Conservation (phyloP, 495 filamentous ascomycete species). For the Antarctomyces pellizariae region DNA sequence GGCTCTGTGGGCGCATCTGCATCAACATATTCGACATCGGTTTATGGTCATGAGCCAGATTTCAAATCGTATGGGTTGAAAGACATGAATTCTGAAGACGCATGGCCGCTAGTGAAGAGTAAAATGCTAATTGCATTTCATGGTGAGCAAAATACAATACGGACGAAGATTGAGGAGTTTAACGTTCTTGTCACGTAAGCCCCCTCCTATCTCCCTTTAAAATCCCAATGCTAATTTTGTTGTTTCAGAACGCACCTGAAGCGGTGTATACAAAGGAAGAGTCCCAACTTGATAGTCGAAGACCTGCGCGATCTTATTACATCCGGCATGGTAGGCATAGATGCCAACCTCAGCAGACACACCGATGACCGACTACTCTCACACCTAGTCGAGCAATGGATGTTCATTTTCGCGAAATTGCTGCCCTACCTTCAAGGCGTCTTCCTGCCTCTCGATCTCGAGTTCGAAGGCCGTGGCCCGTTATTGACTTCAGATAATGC, state of each 20-base stretch:
- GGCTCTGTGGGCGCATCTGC: conserved; percentile 2
- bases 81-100: conserved; percentile 72
- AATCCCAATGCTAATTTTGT: conserved; percentile 7
- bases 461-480: conserved; percentile 67
- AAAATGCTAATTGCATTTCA: conserved; percentile 83
- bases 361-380: conserved; percentile 69
- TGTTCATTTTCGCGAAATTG: conserved; percentile 69
- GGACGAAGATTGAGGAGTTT: conserved; percentile 80
- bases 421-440: conserved; percentile 91
- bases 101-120: conserved; percentile 84
- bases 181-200: conserved; percentile 52
- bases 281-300: conserved; percentile 44
- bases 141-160: conserved; percentile 70
- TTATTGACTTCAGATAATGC: conserved; percentile 56
- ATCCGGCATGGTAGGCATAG: conserved; percentile 68
- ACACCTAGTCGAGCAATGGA: conserved; percentile 79
- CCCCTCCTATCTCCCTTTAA: background rate
- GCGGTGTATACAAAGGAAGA: conserved; percentile 44
- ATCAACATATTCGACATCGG: conserved; percentile 10
- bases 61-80: conserved; percentile 40
- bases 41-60: conserved; percentile 25
- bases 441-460: conserved; percentile 80
- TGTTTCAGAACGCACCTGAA: conserved; percentile 41
- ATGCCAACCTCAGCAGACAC: conserved; percentile 50
- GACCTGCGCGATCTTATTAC: conserved; percentile 59